These are phyloP conservation scores for Bipolaris sorokiniana DNA, from an alignment of 2,329 filamentous ascomycete genomes.

Conservation along the genomic window DNA sequence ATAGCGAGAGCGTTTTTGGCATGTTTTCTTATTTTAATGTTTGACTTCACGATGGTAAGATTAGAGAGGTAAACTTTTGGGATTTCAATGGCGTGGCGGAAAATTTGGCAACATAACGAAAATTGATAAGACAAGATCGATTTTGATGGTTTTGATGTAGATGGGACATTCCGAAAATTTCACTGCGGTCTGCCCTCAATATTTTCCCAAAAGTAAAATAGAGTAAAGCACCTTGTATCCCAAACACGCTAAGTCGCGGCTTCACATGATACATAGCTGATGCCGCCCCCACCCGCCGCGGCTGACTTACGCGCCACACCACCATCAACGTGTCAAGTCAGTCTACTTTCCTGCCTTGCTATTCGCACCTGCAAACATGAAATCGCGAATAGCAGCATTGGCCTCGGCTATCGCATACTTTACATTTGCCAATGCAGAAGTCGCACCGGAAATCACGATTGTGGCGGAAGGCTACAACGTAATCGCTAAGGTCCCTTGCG, in stretches of 20 bases:
- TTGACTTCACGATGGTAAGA: background rate
- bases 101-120: background rate
- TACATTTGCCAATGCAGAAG: constrained; percentile 17
- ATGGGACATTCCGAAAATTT: background rate
- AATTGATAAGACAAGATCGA: background rate
- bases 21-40: background rate
- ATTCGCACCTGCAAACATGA: constrained; percentile 19
- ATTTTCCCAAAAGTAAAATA: background rate
- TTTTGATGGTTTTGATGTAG: background rate
- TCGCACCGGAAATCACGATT: constrained; percentile 41
- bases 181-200: no score
- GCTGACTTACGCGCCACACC: constrained; percentile 10
- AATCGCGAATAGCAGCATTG: constrained; percentile 17
- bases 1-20: background rate
- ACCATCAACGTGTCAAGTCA: constrained; percentile 21
- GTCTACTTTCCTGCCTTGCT: background rate
- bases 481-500: constrained; percentile 43
- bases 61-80: background rate
- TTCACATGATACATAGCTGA: constrained; percentile 11
- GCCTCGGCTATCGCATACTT: background rate
- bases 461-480: constrained; percentile 40
- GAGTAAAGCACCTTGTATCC: background rate
- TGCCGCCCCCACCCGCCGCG: constrained; percentile 17
- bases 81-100: background rate
- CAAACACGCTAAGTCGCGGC: constrained; percentile 18